These are phyloP conservation scores for Diaporthe vexans DNA, from an alignment of 2,329 filamentous ascomycete species.

Conservation along the genomic window DNA sequence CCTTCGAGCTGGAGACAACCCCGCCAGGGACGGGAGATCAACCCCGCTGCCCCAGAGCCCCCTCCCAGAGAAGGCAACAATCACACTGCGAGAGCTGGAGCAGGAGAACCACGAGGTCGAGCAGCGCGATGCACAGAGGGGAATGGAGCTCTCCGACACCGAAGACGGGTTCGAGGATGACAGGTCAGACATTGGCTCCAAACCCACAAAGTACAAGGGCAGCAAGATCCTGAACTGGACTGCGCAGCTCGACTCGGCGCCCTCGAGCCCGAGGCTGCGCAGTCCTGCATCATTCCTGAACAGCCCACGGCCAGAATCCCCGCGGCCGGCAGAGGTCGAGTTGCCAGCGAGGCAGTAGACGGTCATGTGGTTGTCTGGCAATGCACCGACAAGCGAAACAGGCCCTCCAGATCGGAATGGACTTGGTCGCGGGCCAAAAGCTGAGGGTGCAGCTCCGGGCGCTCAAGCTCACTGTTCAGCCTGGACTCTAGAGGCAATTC, in stretches of 20 bases:
- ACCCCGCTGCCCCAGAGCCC: conserved; percentile 38
- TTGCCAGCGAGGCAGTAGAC: conserved; percentile 13
- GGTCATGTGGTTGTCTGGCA: background rate
- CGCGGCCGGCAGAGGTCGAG: conserved; percentile 1
- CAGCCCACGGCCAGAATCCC: conserved; percentile 20
- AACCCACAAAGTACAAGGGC: conserved; percentile 38
- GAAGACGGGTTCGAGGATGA: conserved; percentile 27
- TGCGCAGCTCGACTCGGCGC: conserved; percentile 30
- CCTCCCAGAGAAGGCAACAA: conserved; percentile 18
- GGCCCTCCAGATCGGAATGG: background rate
- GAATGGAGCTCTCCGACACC: conserved; percentile 36
- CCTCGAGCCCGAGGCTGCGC: conserved; percentile 26
- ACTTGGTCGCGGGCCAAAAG: background rate
- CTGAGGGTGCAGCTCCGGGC: too few relatives aligned
- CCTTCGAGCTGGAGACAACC: background rate
- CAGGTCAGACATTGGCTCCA: conserved; percentile 14
- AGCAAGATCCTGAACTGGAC: conserved; percentile 39
- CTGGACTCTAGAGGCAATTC: background rate
- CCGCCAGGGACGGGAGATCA: conserved; percentile 31
- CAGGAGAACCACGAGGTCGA: conserved; percentile 38
- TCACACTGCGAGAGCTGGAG: conserved; percentile 29
- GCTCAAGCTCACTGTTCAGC: background rate
- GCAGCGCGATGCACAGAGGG: conserved; percentile 22
- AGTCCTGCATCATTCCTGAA: conserved; percentile 31
- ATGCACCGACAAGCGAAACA: too few relatives aligned